phyloP scores from a whole-genome alignment of 1,284 basidiomycete species.

The Cutaneotrichosporon arboriforme region DNA sequence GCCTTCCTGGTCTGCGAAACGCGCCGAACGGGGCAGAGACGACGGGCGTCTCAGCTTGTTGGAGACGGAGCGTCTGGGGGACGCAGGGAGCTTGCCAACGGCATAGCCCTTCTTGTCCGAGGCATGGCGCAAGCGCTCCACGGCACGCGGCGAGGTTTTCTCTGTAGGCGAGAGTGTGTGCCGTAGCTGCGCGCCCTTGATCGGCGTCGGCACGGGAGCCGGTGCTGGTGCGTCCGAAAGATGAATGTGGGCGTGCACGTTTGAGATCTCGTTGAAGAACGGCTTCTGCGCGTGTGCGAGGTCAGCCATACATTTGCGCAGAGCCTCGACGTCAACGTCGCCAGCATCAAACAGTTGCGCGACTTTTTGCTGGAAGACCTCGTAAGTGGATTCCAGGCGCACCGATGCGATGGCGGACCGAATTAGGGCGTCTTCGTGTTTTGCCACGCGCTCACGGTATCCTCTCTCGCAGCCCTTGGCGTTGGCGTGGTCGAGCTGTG shows the following conservation, averaged over 20 bases:
- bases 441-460: conserved; percentile 59
- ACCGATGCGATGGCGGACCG: conserved; percentile 54
- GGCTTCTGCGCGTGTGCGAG: background rate
- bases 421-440: conserved; percentile 65
- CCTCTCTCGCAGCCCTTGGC: conserved; percentile 65
- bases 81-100: conserved; percentile 8
- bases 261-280: background rate
- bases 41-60: too few relatives aligned
- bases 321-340: conserved; percentile 32
- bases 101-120: conserved; percentile 11
- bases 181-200: background rate
- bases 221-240: background rate
- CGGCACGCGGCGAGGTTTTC: conserved; percentile 7
- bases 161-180: background rate
- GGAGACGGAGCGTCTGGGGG: too few relatives aligned
- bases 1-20: conserved; percentile 12
- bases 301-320: background rate
- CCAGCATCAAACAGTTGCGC: conserved; percentile 25
- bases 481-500: conserved; percentile 67
- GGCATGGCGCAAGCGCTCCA: conserved; percentile 5
- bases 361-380: conserved; percentile 60
- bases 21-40: background rate
- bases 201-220: background rate
- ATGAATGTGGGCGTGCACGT: background rate
- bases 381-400: conserved; percentile 66